Conservation (phyloP, 2,329 filamentous ascomycete species). For the Aspergillaceae sp. region DNA sequence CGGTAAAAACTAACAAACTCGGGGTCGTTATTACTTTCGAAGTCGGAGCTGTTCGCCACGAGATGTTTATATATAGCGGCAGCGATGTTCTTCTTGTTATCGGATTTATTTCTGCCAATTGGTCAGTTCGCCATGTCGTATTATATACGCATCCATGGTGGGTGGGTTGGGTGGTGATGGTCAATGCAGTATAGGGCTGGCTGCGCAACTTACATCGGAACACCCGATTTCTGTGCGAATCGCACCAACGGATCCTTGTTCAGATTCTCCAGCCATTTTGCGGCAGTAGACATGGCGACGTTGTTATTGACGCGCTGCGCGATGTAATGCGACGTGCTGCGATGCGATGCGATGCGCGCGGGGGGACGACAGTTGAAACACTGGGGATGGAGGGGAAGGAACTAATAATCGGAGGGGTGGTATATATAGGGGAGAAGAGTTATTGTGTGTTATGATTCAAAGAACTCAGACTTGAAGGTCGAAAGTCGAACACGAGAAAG, state of each 20-base stretch:
- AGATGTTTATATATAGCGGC: slow-evolving; percentile 64
- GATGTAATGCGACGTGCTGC: slow-evolving; percentile 18
- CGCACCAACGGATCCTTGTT: slow-evolving; percentile 51
- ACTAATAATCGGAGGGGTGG: too few species aligned
- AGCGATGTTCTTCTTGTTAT: slow-evolving; percentile 75
- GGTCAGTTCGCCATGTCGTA: too few species aligned
- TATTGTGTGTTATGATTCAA: too few species aligned
- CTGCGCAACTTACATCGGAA: too few species aligned
- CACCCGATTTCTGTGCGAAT: slow-evolving; percentile 48
- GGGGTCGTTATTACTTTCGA: slow-evolving; percentile 48
- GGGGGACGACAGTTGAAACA: neutral
- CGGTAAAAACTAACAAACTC: slow-evolving; percentile 68
- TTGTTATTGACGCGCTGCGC: neutral
- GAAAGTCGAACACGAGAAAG: too few species aligned
- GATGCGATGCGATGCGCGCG: slow-evolving; percentile 6
- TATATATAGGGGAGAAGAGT: too few species aligned
- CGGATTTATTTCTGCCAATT: slow-evolving; percentile 52
- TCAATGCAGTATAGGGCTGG: too few species aligned
- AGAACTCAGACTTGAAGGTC: too few species aligned
- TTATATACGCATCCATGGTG: too few species aligned
- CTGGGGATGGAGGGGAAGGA: too few species aligned
- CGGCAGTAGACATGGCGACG: slow-evolving; percentile 27
- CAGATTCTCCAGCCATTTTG: slow-evolving; percentile 69
- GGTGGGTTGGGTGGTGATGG: too few species aligned
- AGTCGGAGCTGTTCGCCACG: slow-evolving; percentile 56